phyloP scores from a whole-genome alignment of 257 asterid genomes.

The Scutellaria minor region DNA sequence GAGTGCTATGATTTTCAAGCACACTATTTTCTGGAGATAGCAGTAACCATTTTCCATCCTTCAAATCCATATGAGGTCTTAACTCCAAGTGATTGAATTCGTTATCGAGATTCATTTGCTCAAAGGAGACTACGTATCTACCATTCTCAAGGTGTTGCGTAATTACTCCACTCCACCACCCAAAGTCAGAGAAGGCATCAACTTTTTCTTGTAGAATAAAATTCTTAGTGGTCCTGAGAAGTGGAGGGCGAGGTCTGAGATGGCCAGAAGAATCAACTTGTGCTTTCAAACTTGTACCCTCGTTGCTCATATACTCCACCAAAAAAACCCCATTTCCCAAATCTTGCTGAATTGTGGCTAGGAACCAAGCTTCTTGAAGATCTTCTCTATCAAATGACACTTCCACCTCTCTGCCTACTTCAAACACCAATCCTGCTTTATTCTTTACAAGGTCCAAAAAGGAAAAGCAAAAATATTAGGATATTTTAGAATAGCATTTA shows the following conservation, averaged over 20 bases:
- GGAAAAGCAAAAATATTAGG: conserved; percentile 34
- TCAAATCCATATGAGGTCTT: conserved; percentile 89
- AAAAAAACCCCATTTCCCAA: conserved; percentile 46
- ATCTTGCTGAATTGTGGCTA: conserved; percentile 49
- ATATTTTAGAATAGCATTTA: no score
- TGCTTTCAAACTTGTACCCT: conserved; percentile 32
- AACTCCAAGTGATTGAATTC: conserved; percentile 50
- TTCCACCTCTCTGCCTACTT: no score
- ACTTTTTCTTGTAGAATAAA: conserved; percentile 65
- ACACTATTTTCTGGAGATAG: conserved; percentile 41
- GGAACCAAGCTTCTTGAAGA: conserved; percentile 38
- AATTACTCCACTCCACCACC: conserved; percentile 77
- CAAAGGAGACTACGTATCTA: conserved; percentile 54
- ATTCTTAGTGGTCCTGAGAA: conserved; percentile 44
- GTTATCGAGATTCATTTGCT: conserved; percentile 44
- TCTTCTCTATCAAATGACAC: no score
- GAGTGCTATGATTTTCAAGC: conserved; percentile 30
- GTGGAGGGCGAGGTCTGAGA: conserved; percentile 79
- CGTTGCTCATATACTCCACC: conserved; percentile 42
- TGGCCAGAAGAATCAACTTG: conserved; percentile 46
- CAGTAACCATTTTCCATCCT: conserved; percentile 63
- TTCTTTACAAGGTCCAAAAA: no score
- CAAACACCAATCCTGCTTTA: no score
- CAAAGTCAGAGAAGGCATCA: conserved; percentile 59
- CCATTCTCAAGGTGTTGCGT: conserved; percentile 54